Base-by-base conservation (phyloP, 345 rosid genomes). In the Camelina neglecta region DNA sequence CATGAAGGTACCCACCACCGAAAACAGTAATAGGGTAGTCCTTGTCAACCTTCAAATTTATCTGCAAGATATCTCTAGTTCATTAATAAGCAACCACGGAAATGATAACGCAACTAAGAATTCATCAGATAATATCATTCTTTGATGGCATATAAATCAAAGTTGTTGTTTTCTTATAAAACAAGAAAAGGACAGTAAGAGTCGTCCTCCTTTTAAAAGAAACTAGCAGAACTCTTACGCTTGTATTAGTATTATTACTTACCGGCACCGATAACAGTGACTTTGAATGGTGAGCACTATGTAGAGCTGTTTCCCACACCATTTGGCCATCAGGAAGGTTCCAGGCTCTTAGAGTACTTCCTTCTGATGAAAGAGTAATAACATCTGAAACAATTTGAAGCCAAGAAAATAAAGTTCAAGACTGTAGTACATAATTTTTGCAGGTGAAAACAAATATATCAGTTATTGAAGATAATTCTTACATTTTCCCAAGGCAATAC, bases 271-370 rank as follows among this genome's bases (percentile, higher is more conserved):
- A 78, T 75, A 94, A 69, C 62, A 84, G 75, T 55, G 97, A 81
- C 81, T 88, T 89, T 0, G 97, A 89, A 67, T 67, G 73, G 71
- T 82, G 82, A 11, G 86, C 82, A 8, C 88, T 88, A 51, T 74
- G 83, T 80, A 95, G 84, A 45, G 81, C 80, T 69, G 96, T 83
- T 79, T 92, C 96, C 99, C 99, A 92, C 63, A 88, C 97, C 97
- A 95, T 88, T 78, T 92, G 99, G 55, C 99, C 97, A 83, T 95
- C 98, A 59, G 98, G 97, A 76, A 95, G 99, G 83, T 92, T 95
- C 98, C 99, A 95, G 7, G 98, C 97, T 84, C 99, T 82, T 69
- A 95, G 49, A 68, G 66, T 80, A 82, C 90, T 90, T 71, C 99
- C 99, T 24, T 80, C 81, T 1, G 94, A 88, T 50, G 97, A 92